Evolutionary conservation across 768 basidiomycete species (phyloP).

Genomic region (Suillus brevipes): DNA sequence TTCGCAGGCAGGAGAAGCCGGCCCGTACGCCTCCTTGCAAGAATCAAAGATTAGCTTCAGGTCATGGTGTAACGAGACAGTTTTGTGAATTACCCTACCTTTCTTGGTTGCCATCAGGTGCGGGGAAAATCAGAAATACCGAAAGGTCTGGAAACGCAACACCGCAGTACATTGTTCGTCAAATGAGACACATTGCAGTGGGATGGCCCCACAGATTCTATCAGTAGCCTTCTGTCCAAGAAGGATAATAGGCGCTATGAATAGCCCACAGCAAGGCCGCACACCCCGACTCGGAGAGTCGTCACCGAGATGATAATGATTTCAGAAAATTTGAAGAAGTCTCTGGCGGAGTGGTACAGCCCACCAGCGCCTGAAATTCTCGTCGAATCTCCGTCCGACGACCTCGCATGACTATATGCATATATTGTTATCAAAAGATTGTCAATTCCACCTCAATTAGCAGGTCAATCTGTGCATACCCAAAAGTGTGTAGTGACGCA

Average conservation of each 20-base stretch:
- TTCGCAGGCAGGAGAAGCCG: neutral
- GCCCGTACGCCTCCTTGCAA: slow-evolving; percentile 1
- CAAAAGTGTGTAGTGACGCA: neutral
- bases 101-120: neutral
- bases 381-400: neutral
- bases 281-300: neutral
- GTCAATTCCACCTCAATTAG: neutral
- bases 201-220: neutral
- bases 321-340: neutral
- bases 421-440: neutral
- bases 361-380: neutral
- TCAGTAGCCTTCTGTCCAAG: neutral
- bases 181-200: neutral
- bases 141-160: neutral
- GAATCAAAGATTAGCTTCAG: neutral
- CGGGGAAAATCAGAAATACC: neutral
- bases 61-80: neutral
- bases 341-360: neutral
- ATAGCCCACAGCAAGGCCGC: slow-evolving; percentile 4
- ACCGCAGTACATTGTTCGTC: neutral
- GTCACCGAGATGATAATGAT: neutral
- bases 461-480: neutral
- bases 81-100: neutral
- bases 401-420: neutral
- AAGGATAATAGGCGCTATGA: neutral